A percentile compares a stretch with the other conserved stretches of the same genome.
Evolutionary conservation across 2,329 filamentous ascomycete genomes (phyloP).

Genomic region (Fusarium hainanense): DNA sequence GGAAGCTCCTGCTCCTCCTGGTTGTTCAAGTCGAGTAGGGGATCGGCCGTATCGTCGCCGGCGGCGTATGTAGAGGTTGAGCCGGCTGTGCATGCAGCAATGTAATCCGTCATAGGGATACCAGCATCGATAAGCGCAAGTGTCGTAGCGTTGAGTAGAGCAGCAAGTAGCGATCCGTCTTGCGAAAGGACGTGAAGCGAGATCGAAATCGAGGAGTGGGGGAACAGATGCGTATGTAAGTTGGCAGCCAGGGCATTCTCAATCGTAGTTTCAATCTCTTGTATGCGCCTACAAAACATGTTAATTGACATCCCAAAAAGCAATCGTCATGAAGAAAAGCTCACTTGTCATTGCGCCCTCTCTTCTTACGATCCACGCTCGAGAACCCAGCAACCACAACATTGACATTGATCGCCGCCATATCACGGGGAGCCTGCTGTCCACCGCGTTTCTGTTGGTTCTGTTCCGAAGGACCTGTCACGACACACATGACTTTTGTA

Average conservation of each 20-base stretch:
- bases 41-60: slow-evolving; percentile 77
- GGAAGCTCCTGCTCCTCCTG: slow-evolving; percentile 90
- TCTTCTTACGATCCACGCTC: slow-evolving; percentile 83
- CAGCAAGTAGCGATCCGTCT: slow-evolving; percentile 89
- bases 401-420: slow-evolving; percentile 76
- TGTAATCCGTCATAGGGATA: slow-evolving; percentile 93
- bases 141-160: slow-evolving; percentile 90
- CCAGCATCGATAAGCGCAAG: slow-evolving; percentile 94
- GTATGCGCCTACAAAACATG: slow-evolving; percentile 69
- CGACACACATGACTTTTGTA: slow-evolving; percentile 94
- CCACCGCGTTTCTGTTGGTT: slow-evolving; percentile 52
- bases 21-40: slow-evolving; percentile 81
- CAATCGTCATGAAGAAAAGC: slow-evolving; percentile 42
- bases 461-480: slow-evolving; percentile 83
- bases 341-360: slow-evolving; percentile 81
- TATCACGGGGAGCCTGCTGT: slow-evolving; percentile 59
- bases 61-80: slow-evolving; percentile 75
- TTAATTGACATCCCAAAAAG: background rate
- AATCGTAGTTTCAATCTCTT: slow-evolving; percentile 84
- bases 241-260: slow-evolving; percentile 79
- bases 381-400: slow-evolving; percentile 90
- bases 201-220: slow-evolving; percentile 85
- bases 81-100: slow-evolving; percentile 88
- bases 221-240: slow-evolving; percentile 88
- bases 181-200: slow-evolving; percentile 88